Evolutionary conservation across 371 early-diverging fungal genomes (phyloP), one percentile per base, ranked within the genome.

Genomic region (Rhizomucor pusillus): DNA sequence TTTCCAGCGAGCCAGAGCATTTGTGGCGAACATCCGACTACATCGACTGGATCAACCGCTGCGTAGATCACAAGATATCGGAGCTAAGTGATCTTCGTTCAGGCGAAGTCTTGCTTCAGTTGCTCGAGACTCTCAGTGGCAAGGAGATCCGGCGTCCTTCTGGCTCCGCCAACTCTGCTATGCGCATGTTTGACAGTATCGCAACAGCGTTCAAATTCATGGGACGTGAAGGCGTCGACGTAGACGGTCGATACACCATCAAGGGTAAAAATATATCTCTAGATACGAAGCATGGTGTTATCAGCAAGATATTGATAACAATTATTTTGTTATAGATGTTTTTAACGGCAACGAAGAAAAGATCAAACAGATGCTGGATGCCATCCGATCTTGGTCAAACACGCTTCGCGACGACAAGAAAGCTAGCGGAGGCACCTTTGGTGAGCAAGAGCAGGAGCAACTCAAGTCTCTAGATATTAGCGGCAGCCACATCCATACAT

Each of bases 131-230:
- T 9, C 54, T 83, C 4, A 77, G 77, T 14, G 71, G 71, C n/a
- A 76, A 81, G 45, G 63, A 63, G 3, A 72, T 83, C 11, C 62
- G 72, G 47, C 55, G 62, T 12, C 59, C 65, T 5, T 52, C 52
- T 14, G 24, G n/a, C 14, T 60, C 49, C 3, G 50, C 43, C 1
- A 41, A 47, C 19, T 53, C 48, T 22, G 45, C 70, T 64, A 75
- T 70, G 61, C 55, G 48, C 12, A 56, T 55, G 45, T 37, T 83
- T 51, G 84, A 84, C 52, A 76, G 71, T 46, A 59, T 81, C 16
- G 65, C 77, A 55, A 62, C 79, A 12, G 84, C 75, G 18, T 81
- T 81, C 66, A 75, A 81, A 49, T 84, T 80, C 50, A 79, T 84
- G 80, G 77, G 69, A 29, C 62, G 70, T 0, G 80, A 80, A 34